Base-by-base conservation (phyloP, 1,139 yeast genomes). In the Kazachstania sp. region DNA sequence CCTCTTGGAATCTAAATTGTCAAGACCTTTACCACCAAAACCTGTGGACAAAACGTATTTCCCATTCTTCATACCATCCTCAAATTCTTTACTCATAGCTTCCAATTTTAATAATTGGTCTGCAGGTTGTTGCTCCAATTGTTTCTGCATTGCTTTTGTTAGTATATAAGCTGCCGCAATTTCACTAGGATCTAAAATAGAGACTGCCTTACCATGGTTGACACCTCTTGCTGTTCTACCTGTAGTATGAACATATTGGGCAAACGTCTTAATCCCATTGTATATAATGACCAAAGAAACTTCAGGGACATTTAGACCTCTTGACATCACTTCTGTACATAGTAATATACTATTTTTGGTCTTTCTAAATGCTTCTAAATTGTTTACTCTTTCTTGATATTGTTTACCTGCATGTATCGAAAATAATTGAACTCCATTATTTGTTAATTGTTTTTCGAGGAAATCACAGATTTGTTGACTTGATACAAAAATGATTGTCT, bases 151-250 rank as follows among this genome's bases (percentile, higher is more conserved):
- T 1, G 95, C 88, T 54, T 79, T 80, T 23, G 50, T 58, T 0
- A 86, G 77, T 37, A 90, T 73, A 63, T 85, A 95, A 13, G 78
- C 71, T 1, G 87, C 84, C 6, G 80, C 75, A 39, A 87, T 69
- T 59, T 92, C 95, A 18, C 70, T 70, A 0, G 75, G 70, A 0
- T 79, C 69, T 2, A 94, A 72, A 55, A 92, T 78, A 0, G 97
- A 85, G 1, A 85, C 69, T 0, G 97, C 95, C 0, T 77, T 74
- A 0, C 98, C 98, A 0, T 65, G 63, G 39, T 74, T 74, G 0
- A 95, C 95, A 1, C 97, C 98, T 51, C 99, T 73, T 0, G 97
- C 99, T 0, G 99, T 94, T 53, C 99, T 72, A 0, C 99, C 99
- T 0, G 90, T 95, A 29, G 98, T 74, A 66, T 92, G 99, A 6